Evolutionary conservation across 768 basidiomycete genomes (phyloP), one percentile per base, ranked within the genome.

Genomic region (Infundibulicybe gibba): DNA sequence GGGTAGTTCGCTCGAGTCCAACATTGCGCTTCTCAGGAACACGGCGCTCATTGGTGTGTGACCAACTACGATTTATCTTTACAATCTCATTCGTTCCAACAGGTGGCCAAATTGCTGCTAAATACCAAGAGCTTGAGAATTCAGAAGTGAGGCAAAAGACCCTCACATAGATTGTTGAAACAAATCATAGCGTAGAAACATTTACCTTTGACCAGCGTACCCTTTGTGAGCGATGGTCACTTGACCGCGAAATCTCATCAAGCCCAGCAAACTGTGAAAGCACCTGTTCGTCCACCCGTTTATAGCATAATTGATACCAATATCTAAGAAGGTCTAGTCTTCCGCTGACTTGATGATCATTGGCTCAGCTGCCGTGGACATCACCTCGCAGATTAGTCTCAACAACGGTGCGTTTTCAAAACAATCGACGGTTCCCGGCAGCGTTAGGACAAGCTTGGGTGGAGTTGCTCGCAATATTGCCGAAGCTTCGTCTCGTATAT

Each of bases 381-480:
- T 99, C 49, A 89, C 89, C 6, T 79, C 90, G 16, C 72, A 76
- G 43, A 62, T 67, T 21, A 40, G 58, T 32, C 47, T 62, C 13
- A 59, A 68, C 16, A 58, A 60, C 1, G 57, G 66, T 30, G 61
- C 69, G n/a, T 62, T 74, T 15, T 61, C 59, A 6, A 51, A 43
- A 11, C 74, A 82, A 47, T 88, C 92, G 0, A 98, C 94, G 0
- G 77, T 77, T 10, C 92, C 93, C 0, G 97, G 97, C 9, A 69
- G 61, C 11, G 80, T 98, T 19, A 68, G 72, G 13, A 50, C 94
- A 33, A 77, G 86, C 0, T 68, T 90, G 5, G 95, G 95, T 1
- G 95, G 95, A 21, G 95, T 99, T 12, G 94, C 80, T 1, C 83
- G 94, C n/a, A 99, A 99, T 61, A 81, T 99, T 37, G 89, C 94